Evolutionary conservation across 805 yeast species (phyloP), one percentile per base, ranked within the genome.

Genomic region (Barnettozyma sp.): DNA sequence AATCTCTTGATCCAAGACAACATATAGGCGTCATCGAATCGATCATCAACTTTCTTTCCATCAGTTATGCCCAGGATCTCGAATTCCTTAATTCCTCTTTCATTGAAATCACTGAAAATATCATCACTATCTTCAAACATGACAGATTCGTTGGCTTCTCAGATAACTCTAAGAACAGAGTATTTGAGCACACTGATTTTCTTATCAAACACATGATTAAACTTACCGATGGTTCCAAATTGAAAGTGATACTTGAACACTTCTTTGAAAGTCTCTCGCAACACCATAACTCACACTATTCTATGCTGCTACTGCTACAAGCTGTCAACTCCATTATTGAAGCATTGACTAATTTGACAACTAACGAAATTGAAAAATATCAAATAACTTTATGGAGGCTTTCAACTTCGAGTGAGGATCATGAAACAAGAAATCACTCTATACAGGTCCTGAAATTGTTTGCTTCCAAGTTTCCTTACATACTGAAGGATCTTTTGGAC

Each of bases 381-480:
- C 50, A 54, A 13, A 51, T 53, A n/a, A 35, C 41, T 15, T 41
- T 73, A 2, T 49, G 65, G 35, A 54, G 56, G 15, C 46, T 73
- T 7, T 54, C 66, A 23, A 52, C 60, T 7, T 57, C 64, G 26
- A 58, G 60, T 20, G 61, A 60, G 20, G 65, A 63, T 35, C 58
- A 59, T 23, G 59, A 59, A 23, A 49, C 69, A 6, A 61, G 78
- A 39, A 55, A 66, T 5, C 54, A 60, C 26, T 58, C 76, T 0
- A 59, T 56, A 24, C 64, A 65, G 26, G 49, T 54, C 4, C 40
- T 66, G 23, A 60, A 55, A 26, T 44, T 50, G 43, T 45, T 60
- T 49, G 48, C 62, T 42, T 20, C 45, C 28, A 48, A 46, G 50
- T 52, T 51, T 45, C 62, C 71, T 26, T 46, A 55, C 39, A 39